Evolutionary conservation across 192 early-diverging fungal species (phyloP).

Genomic region (Coemansia sp.): DNA sequence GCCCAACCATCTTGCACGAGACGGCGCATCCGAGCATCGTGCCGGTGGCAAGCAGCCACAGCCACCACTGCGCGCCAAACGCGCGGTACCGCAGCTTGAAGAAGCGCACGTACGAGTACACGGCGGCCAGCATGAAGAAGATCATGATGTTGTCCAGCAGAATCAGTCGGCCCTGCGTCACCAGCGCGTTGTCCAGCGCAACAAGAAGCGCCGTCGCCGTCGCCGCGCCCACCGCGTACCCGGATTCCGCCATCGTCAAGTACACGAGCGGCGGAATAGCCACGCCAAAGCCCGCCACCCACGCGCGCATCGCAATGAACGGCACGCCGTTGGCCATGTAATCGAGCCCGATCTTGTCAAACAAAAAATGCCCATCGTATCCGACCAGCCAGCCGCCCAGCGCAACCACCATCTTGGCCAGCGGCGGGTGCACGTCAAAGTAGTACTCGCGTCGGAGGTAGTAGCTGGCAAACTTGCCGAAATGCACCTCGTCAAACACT

Average conservation of each 20-base stretch:
- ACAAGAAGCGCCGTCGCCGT: slow-evolving; percentile 75
- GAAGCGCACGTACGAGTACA: slow-evolving; percentile 89
- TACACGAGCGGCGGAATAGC: slow-evolving; percentile 76
- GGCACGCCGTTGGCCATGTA: slow-evolving; percentile 89
- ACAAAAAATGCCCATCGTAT: slow-evolving; percentile 94
- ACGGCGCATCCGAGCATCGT: slow-evolving; percentile 68
- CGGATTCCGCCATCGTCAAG: slow-evolving; percentile 83
- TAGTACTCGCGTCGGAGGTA: slow-evolving; percentile 87
- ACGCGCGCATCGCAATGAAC: slow-evolving; percentile 77
- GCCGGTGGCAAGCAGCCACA: slow-evolving; percentile 81
- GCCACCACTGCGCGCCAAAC: slow-evolving; percentile 82
- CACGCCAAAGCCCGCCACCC: slow-evolving; percentile 78
- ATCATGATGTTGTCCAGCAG: slow-evolving; percentile 92
- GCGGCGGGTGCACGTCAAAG: slow-evolving; percentile 97
- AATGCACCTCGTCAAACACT: slow-evolving; percentile 98
- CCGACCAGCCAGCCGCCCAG: slow-evolving; percentile 79
- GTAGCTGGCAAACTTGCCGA: slow-evolving; percentile 97
- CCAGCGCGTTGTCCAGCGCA: slow-evolving; percentile 88
- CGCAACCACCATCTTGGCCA: slow-evolving; percentile 90
- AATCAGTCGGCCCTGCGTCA: slow-evolving; percentile 90
- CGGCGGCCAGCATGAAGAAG: slow-evolving; percentile 81
- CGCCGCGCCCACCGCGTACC: slow-evolving; percentile 73
- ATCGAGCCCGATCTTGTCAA: slow-evolving; percentile 91
- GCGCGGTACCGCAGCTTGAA: slow-evolving; percentile 72
- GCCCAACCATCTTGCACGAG: slow-evolving; percentile 92